These are phyloP conservation scores for Russula lepida DNA, from an alignment of 768 basidiomycete genomes.

Conservation along the genomic window DNA sequence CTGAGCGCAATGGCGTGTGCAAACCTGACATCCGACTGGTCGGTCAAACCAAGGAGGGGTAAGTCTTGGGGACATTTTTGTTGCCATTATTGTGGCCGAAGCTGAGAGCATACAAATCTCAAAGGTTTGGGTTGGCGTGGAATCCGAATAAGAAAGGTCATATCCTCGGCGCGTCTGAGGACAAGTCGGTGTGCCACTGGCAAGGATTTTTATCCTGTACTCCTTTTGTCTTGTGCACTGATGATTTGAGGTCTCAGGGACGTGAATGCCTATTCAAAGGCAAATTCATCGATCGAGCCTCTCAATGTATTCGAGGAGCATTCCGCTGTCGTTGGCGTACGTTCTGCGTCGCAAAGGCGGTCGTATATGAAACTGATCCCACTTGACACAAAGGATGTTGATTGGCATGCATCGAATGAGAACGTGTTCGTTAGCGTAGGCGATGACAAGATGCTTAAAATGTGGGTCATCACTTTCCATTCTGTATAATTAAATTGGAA, in stretches of 20 bases:
- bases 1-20: slow-evolving; percentile 74
- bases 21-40: slow-evolving; percentile 86
- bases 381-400: slow-evolving; percentile 63
- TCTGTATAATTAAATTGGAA: slow-evolving; percentile 2
- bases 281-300: slow-evolving; percentile 74
- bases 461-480: slow-evolving; percentile 46
- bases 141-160: slow-evolving; percentile 76
- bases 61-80: slow-evolving; percentile 28
- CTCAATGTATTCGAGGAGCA: slow-evolving; percentile 80
- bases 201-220: slow-evolving; percentile 24
- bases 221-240: slow-evolving; percentile 1
- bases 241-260: slow-evolving; percentile 52
- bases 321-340: slow-evolving; percentile 82
- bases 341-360: slow-evolving; percentile 26
- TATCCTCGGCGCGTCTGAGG: slow-evolving; percentile 87
- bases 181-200: slow-evolving; percentile 95
- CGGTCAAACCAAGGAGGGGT: slow-evolving; percentile 94
- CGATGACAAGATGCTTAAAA: slow-evolving; percentile 88
- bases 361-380: neutral
- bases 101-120: neutral
- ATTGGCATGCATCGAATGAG: slow-evolving; percentile 83
- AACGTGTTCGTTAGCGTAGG: slow-evolving; percentile 90
- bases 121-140: slow-evolving; percentile 91
- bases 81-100: neutral
- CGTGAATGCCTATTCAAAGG: slow-evolving; percentile 78